These are phyloP conservation scores for Lactarius vividus DNA, from an alignment of 768 basidiomycete species.

Conservation along the genomic window DNA sequence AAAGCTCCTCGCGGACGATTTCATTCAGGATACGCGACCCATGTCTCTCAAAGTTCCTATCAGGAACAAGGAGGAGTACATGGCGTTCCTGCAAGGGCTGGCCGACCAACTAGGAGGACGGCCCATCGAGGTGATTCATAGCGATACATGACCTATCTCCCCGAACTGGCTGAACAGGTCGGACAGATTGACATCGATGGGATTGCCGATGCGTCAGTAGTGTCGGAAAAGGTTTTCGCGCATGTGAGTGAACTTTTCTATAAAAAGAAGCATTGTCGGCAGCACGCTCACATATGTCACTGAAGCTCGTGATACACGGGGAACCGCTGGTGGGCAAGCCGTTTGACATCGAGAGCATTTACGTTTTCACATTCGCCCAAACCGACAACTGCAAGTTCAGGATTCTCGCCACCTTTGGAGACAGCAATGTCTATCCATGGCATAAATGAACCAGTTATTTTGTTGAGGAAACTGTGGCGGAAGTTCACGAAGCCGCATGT, in stretches of 20 bases:
- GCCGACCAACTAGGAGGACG: conserved; percentile 3
- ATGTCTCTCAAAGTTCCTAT: neutral
- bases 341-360: conserved; percentile 14
- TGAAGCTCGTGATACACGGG: neutral
- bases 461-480: neutral
- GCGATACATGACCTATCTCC: neutral
- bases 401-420: conserved; percentile 1
- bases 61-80: conserved; percentile 13
- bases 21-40: conserved; percentile 8
- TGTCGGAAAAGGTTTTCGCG: neutral
- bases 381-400: conserved; percentile 9
- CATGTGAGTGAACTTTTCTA: conserved; percentile 3
- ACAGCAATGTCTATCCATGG: neutral
- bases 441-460: neutral
- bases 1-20: conserved; percentile 11
- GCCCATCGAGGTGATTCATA: conserved; percentile 1
- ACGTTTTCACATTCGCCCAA: conserved; percentile 11
- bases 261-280: neutral
- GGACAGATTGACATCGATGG: conserved; percentile 8
- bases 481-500: neutral
- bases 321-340: conserved; percentile 5
- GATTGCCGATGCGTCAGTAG: neutral
- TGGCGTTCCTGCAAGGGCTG: conserved; percentile 4
- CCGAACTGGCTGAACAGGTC: neutral
- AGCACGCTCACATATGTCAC: neutral